These are phyloP conservation scores for Madurella mycetomatis DNA, from an alignment of 2,329 filamentous ascomycete species.

Conservation along the genomic window DNA sequence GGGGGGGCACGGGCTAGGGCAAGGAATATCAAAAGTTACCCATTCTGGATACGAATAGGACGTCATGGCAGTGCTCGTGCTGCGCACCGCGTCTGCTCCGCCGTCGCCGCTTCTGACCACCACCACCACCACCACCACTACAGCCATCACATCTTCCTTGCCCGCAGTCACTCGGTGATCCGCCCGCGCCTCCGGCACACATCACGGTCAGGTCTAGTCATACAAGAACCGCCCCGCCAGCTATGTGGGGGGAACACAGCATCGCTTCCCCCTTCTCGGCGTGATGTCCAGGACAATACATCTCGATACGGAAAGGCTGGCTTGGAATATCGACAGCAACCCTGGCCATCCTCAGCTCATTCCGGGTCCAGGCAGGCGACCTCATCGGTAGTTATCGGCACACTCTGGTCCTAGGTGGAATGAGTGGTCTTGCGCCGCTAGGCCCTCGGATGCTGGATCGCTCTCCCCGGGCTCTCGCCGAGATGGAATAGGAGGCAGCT, in stretches of 20 bases:
- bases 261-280: slow-evolving; percentile 6
- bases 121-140: background rate
- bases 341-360: slow-evolving; percentile 5
- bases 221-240: background rate
- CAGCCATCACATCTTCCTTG: background rate
- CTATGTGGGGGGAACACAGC: slow-evolving; percentile 10
- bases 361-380: background rate
- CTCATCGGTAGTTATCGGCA: slow-evolving; percentile 2
- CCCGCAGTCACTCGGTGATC: slow-evolving; percentile 2
- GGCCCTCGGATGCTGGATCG: slow-evolving; percentile 5
- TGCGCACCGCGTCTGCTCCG: background rate
- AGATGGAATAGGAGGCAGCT: background rate
- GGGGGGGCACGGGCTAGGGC: too few relatives aligned
- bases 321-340: slow-evolving; percentile 6
- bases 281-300: slow-evolving; percentile 3
- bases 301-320: slow-evolving; percentile 15
- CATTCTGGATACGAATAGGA: background rate
- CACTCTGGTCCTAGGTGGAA: slow-evolving; percentile 5
- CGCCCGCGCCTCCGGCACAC: slow-evolving; percentile 10
- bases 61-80: slow-evolving; percentile 7
- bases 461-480: background rate
- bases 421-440: slow-evolving; percentile 7
- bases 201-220: slow-evolving; percentile 1
- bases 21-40: background rate
- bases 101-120: background rate